A percentile compares a stretch with the other conserved stretches of the same genome.
phyloP scores from a whole-genome alignment of 441 rosid genomes.

The Pelargonium myrrhifolium region DNA sequence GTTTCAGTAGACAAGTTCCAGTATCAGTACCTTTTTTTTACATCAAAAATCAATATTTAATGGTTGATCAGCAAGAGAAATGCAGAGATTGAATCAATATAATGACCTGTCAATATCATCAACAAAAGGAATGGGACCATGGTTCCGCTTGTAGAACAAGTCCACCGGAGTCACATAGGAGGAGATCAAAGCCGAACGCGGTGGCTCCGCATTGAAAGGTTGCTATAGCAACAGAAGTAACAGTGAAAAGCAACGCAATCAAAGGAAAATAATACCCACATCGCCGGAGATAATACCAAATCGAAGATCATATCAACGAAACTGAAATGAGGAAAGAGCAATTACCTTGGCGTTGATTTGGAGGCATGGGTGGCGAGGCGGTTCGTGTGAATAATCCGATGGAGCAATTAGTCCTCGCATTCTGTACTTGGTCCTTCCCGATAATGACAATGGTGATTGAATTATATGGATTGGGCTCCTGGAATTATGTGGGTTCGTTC shows the following conservation, averaged over 20 bases:
- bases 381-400: constrained; percentile 65
- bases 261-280: neutral
- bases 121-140: constrained; percentile 79
- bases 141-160: constrained; percentile 89
- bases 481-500: too few relatives aligned
- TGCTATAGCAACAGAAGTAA: constrained; percentile 36
- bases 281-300: neutral
- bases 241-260: neutral
- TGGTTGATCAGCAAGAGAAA: neutral
- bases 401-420: constrained; percentile 67
- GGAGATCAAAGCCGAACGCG: constrained; percentile 54
- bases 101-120: constrained; percentile 59
- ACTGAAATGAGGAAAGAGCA: neutral
- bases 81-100: neutral
- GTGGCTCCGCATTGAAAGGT: constrained; percentile 96
- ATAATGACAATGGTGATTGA: too few relatives aligned
- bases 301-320: neutral
- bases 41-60: neutral
- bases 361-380: constrained; percentile 71
- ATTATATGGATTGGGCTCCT: too few relatives aligned
- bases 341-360: constrained; percentile 63
- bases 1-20: constrained; percentile 16
- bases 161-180: constrained; percentile 81
- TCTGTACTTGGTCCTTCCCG: too few relatives aligned
- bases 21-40: constrained; percentile 8